These are phyloP conservation scores for Fusarium sp. DNA, from an alignment of 2,329 filamentous ascomycete genomes.

Conservation along the genomic window DNA sequence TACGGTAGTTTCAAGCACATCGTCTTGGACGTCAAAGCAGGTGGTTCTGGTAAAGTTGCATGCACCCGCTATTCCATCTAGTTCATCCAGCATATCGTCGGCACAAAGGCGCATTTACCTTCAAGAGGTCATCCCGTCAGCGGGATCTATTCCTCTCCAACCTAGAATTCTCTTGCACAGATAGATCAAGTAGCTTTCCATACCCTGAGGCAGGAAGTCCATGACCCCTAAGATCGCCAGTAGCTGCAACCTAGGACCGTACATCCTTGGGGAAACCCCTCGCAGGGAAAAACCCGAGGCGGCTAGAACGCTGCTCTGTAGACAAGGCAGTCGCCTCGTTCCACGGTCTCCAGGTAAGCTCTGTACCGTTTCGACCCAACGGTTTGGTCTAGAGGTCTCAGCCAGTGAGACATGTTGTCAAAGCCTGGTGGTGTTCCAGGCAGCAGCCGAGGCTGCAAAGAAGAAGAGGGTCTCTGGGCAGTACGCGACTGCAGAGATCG, in stretches of 20 bases:
- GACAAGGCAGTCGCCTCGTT: fast-evolving
- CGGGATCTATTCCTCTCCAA: slow-evolving; percentile 12
- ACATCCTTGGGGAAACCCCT: background rate
- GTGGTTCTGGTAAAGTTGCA: too few relatives aligned
- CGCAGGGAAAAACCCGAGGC: background rate
- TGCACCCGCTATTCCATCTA: too few relatives aligned
- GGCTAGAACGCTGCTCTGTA: background rate
- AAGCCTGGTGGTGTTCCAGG: background rate
- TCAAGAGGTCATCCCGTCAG: slow-evolving; percentile 17
- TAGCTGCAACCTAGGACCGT: background rate
- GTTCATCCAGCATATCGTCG: background rate
- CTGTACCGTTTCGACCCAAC: background rate
- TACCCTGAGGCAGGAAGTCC: background rate
- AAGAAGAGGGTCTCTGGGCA: slow-evolving; percentile 5
- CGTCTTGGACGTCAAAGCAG: too few relatives aligned
- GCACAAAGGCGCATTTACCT: slow-evolving; percentile 14
- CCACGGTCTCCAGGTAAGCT: background rate
- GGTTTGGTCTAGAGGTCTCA: background rate
- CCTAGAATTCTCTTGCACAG: slow-evolving; percentile 24
- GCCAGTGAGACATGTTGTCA: background rate
- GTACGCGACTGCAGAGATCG: slow-evolving; percentile 19
- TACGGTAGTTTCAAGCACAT: too few relatives aligned
- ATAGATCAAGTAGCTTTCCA: slow-evolving; percentile 27
- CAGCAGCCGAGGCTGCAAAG: background rate
- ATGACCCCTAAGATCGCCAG: background rate